Evolutionary conservation across 192 early-diverging fungal genomes (phyloP), one percentile per base, ranked within the genome.

Genomic region (Coemansia sp.): DNA sequence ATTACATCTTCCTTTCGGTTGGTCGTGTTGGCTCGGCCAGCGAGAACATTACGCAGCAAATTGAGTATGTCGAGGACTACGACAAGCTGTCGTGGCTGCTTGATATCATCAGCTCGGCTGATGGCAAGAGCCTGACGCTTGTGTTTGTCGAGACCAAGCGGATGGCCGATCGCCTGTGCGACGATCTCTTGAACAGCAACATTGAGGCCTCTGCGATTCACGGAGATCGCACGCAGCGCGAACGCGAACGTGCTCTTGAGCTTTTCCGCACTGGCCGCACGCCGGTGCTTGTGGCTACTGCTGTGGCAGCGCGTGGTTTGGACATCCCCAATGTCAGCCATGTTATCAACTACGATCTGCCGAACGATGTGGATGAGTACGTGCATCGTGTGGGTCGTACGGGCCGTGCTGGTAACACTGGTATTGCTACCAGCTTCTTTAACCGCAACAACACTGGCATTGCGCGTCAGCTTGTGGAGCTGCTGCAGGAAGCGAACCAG

Each of bases 381-480:
- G 94, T 98, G n/a, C 96, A 98, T 84, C 90, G 96, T 73, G 94
- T 96, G 68, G 96, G 96, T 69, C 93, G 95, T 89, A 98, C 95
- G 45, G 95, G 92, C 64, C 91, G 96, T 86, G 96, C 94, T 57
- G 95, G 95, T 64, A 97, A 96, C 85, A 88, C 86, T 27, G 96
- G 95, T 61, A 81, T 87, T 23, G 92, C 94, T 53, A 97, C 94
- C 7, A 91, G 93, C 45, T 97, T 97, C 88, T 97, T 97, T 82
- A 94, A 94, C 86, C 86, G 90, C 49, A 82, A 85, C 48, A 89
- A 92, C 85, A 92, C 88, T 65, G 84, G 86, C 54, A 87, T 97
- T 61, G 91, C 90, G 27, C 86, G 87, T 62, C 92, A 92, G 58
- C 78, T 98, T 37, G 82, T 94, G 38, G 93, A 95, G 7, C 85